Percentiles rank a stretch among this genome's conserved stretches.
Evolutionary conservation across 2,329 filamentous ascomycete genomes (phyloP).

Genomic region (Clonostachys solani): DNA sequence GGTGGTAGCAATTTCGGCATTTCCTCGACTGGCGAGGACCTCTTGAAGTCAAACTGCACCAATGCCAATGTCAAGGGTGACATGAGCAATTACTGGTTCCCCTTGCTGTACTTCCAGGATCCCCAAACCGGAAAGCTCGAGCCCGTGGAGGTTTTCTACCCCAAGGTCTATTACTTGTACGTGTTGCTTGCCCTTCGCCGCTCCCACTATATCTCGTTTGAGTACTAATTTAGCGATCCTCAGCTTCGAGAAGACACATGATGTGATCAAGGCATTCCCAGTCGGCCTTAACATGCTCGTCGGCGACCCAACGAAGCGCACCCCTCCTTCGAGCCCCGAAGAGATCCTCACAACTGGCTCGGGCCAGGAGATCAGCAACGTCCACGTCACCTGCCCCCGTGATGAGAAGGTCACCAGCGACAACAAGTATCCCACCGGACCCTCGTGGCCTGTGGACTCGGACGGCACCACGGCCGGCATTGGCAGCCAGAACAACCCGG

Average conservation of each 20-base stretch:
- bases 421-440: constrained; percentile 34
- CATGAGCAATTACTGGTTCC: constrained; percentile 75
- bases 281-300: constrained; percentile 66
- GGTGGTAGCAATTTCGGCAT: constrained; percentile 66
- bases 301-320: constrained; percentile 56
- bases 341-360: constrained; percentile 42
- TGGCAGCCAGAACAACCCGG: constrained; percentile 46
- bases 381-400: constrained; percentile 59
- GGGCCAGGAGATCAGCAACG: constrained; percentile 45
- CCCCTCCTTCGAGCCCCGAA: constrained; percentile 48
- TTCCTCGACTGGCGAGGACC: constrained; percentile 54
- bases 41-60: constrained; percentile 61
- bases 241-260: constrained; percentile 57
- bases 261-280: constrained; percentile 67
- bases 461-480: constrained; percentile 53
- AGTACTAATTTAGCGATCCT: too few species aligned
- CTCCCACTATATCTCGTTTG: background rate
- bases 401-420: constrained; percentile 10
- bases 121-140: constrained; percentile 59
- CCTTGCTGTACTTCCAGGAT: constrained; percentile 64
- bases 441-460: constrained; percentile 49
- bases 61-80: constrained; percentile 66
- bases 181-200: constrained; percentile 10
- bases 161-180: constrained; percentile 74
- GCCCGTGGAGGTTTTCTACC: constrained; percentile 65